These are phyloP conservation scores for Populus hybrid DNA, from an alignment of 441 rosid genomes.

Conservation along the genomic window DNA sequence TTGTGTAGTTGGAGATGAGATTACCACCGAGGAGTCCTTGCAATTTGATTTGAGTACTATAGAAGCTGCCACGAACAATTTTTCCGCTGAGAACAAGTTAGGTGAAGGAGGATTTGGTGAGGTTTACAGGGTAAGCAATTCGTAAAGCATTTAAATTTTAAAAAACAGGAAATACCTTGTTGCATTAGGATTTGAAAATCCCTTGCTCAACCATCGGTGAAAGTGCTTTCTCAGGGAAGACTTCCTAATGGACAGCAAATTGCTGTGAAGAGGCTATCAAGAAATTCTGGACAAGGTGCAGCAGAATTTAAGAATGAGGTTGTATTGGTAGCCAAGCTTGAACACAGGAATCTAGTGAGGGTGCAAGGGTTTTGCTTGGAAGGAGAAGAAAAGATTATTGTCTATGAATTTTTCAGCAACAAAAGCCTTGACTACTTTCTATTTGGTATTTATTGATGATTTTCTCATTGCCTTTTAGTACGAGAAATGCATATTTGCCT, in stretches of 20 bases:
- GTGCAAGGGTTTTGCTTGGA: too few relatives aligned
- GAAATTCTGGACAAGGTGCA: conserved; percentile 20
- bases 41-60: conserved; percentile 47
- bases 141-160: not conserved
- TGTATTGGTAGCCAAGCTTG: conserved; percentile 29
- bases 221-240: conserved; percentile 17
- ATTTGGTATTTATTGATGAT: conserved; percentile 15
- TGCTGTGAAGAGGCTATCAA: conserved; percentile 35
- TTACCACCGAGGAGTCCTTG: not conserved
- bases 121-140: conserved; percentile 67
- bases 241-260: conserved; percentile 24
- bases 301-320: conserved; percentile 35
- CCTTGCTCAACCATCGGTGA: not conserved
- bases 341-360: conserved; percentile 33
- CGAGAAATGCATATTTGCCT: too few relatives aligned
- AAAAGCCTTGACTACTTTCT: conserved; percentile 28
- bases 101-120: conserved; percentile 82
- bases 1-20: too few relatives aligned
- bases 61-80: conserved; percentile 49
- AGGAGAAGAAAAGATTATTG: too few relatives aligned
- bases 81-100: conserved; percentile 43
- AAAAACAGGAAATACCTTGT: not conserved
- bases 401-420: too few relatives aligned
- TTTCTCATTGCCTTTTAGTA: not conserved
- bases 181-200: too few relatives aligned